Conservation (phyloP, 2,329 filamentous ascomycete species). For the Clonostachys rhizophaga region DNA sequence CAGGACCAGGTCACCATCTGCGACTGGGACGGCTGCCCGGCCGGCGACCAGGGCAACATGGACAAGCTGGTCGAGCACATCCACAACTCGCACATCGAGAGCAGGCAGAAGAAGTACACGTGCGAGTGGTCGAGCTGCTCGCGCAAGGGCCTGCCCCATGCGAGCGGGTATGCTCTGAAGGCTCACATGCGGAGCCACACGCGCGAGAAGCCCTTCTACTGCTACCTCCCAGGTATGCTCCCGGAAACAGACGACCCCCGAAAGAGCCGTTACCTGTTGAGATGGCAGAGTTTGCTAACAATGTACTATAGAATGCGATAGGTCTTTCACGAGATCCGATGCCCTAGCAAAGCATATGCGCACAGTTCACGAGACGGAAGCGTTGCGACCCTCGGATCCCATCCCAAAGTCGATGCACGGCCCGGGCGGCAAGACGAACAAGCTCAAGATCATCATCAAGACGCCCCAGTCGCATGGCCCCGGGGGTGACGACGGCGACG, state of each 20-base stretch:
- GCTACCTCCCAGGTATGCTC: slow-evolving; percentile 76
- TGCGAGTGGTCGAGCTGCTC: slow-evolving; percentile 94
- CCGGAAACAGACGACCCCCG: too few relatives aligned
- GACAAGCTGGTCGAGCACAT: slow-evolving; percentile 78
- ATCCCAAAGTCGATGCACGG: slow-evolving; percentile 65
- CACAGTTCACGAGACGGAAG: slow-evolving; percentile 96
- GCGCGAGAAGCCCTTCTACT: slow-evolving; percentile 97
- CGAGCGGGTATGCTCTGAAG: slow-evolving; percentile 91
- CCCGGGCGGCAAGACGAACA: slow-evolving; percentile 37
- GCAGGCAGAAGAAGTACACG: slow-evolving; percentile 92
- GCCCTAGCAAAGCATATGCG: slow-evolving; percentile 98
- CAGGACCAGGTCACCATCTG: slow-evolving; percentile 76
- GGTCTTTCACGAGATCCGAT: slow-evolving; percentile 92
- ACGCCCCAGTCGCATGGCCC: slow-evolving; percentile 52
- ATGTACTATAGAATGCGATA: slow-evolving; percentile 74
- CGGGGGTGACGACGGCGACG: slow-evolving; percentile 43
- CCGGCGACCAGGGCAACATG: slow-evolving; percentile 73
- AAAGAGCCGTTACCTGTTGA: too few relatives aligned
- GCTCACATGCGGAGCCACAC: slow-evolving; percentile 98
- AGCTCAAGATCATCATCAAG: slow-evolving; percentile 61
- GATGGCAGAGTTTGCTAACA: too few relatives aligned
- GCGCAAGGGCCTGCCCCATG: slow-evolving; percentile 85
- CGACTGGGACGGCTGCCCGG: slow-evolving; percentile 71
- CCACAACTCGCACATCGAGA: slow-evolving; percentile 91
- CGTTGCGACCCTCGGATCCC: slow-evolving; percentile 71